These are phyloP conservation scores for Suillus luteus DNA, from an alignment of 768 basidiomycete genomes.

Conservation along the genomic window DNA sequence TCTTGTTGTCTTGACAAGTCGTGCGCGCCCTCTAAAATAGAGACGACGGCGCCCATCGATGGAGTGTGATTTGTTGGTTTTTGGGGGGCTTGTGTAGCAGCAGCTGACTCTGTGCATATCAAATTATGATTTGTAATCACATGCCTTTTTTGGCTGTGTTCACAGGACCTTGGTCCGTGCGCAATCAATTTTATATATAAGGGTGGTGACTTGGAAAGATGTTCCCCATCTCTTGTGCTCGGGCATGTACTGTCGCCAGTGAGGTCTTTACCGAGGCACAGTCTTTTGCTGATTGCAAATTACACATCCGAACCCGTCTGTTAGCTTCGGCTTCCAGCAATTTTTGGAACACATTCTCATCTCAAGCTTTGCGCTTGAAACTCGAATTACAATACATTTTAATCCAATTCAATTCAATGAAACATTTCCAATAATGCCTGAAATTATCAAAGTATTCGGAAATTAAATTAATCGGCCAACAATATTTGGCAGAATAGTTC, in stretches of 20 bases:
- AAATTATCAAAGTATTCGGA: neutral
- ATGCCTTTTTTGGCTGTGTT: neutral
- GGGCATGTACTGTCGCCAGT: slow-evolving; percentile 95
- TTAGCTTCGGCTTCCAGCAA: slow-evolving; percentile 87
- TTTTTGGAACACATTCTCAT: slow-evolving; percentile 67
- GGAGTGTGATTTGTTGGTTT: neutral
- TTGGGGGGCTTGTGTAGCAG: neutral
- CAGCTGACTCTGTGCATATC: neutral
- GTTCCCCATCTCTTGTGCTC: slow-evolving; percentile 84
- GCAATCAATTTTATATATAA: slow-evolving; percentile 39
- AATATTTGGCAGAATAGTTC: too few species aligned
- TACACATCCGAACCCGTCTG: slow-evolving; percentile 95
- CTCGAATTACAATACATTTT: neutral
- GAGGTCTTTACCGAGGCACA: slow-evolving; percentile 95
- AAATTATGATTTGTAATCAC: neutral
- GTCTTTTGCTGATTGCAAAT: slow-evolving; percentile 94
- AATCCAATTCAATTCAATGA: neutral
- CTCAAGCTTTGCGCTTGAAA: slow-evolving; percentile 2
- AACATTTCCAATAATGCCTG: neutral
- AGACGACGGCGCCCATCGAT: neutral
- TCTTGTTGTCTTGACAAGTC: slow-evolving; percentile 5
- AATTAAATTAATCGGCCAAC: neutral
- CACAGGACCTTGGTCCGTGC: slow-evolving; percentile 51
- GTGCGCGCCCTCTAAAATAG: neutral
- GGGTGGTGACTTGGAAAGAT: neutral